phyloP scores from a whole-genome alignment of 2,329 filamentous ascomycete genomes.

The Thermoascus crustaceus region DNA sequence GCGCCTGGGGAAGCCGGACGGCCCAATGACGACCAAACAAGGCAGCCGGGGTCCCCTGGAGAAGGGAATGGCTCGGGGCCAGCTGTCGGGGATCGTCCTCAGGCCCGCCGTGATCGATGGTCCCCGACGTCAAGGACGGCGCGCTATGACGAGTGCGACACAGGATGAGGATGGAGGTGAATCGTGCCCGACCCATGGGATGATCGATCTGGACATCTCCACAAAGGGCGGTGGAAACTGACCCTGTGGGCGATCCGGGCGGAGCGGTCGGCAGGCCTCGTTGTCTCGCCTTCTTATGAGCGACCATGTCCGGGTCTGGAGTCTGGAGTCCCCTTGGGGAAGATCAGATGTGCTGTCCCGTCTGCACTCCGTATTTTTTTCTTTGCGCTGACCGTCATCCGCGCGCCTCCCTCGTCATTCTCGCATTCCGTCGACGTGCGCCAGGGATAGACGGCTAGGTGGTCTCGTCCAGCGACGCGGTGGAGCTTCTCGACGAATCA shows the following conservation, averaged over 20 bases:
- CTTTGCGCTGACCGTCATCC: too few species aligned
- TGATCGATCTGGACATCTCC: background rate
- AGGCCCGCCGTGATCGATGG: conserved; percentile 1
- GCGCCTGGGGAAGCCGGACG: background rate
- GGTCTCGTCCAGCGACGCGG: too few species aligned
- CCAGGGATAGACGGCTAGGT: too few species aligned
- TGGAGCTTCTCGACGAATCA: conserved; percentile 1
- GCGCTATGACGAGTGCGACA: background rate
- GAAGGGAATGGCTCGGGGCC: conserved; percentile 11
- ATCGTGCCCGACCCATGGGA: background rate
- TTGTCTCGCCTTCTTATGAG: too few species aligned
- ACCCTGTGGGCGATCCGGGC: background rate
- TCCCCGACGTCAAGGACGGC: background rate
- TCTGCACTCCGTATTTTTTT: too few species aligned
- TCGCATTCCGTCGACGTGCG: too few species aligned
- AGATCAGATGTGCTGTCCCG: too few species aligned
- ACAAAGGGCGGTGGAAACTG: background rate
- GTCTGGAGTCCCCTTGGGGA: too few species aligned
- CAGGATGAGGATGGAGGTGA: too few species aligned
- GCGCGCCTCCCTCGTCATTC: background rate
- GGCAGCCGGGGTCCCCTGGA: conserved; percentile 9
- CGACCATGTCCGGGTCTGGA: too few species aligned
- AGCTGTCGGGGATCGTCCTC: conserved; percentile 7
- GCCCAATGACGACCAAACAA: background rate
- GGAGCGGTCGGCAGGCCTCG: too few species aligned